Evolutionary conservation across 208 protist genomes (phyloP), one percentile per base, ranked within the genome.

Genomic region (Wallacemonas rigidus): DNA sequence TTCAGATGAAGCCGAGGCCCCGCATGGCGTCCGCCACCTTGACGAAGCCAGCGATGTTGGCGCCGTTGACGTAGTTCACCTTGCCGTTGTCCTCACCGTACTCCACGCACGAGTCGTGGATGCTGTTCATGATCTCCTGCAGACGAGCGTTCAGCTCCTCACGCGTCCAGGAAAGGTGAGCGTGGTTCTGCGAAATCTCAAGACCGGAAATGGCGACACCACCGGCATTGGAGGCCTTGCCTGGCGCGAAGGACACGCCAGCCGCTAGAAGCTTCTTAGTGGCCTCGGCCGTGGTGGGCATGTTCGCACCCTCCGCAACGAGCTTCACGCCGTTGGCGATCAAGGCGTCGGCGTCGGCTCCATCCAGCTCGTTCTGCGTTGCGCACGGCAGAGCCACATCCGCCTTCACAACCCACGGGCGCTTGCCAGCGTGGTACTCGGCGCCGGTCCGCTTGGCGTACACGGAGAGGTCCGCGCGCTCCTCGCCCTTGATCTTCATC

Each of bases 341-440:
- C 7, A 98, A 82, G 15, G 44, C 55, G 68, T 79, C 69, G 8
- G 92, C 95, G 45, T 98, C 91, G 12, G 79, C 79, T 17, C 40
- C 67, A 54, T 87, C 73, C n/a, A 98, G n/a, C 85, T 98, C 97
- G 81, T 98, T 98, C 81, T 98, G 95, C 50, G 97, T 98, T 39
- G 97, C 97, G 67, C 92, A 97, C 14, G 95, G 92, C 39, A 98
- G 77, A 6, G 87, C 90, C 48, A 92, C 87, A 57, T 91, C 87
- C 3, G 74, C 77, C 78, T 93, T 91, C 17, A 89, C 73, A 39
- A 62, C 36, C 78, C 82, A 88, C 77, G 90, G 94, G n/a, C 89
- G 90, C 69, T 87, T 85, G 50, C 80, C 79, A 2, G 76, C 65
- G 26, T 87, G 69, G 73, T 93, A 88, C 74, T 94, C 86, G 56